Conservation (phyloP, 1,284 basidiomycete species). For the Cutaneotrichosporon sp. region DNA sequence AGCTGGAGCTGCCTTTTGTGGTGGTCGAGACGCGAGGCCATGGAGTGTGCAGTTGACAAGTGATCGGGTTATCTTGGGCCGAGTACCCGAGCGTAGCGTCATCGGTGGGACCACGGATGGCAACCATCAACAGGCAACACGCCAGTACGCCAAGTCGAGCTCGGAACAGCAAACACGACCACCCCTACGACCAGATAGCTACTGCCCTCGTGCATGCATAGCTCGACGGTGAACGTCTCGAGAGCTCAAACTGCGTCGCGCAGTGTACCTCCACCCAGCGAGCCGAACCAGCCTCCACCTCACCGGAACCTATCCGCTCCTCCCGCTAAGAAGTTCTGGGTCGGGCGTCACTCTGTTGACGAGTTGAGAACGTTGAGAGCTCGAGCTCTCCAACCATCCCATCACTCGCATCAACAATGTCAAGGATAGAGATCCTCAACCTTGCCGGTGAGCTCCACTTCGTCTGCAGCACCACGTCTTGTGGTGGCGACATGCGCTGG, state of each 20-base stretch:
- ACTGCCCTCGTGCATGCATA: too few relatives aligned
- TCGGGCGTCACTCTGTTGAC: background rate
- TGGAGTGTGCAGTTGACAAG: background rate
- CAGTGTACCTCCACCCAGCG: background rate
- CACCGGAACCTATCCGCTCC: background rate
- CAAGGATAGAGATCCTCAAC: slow-evolving; percentile 28
- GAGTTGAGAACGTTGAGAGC: background rate
- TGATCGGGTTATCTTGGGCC: background rate
- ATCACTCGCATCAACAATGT: slow-evolving; percentile 5
- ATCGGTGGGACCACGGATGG: too few relatives aligned
- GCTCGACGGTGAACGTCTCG: too few relatives aligned
- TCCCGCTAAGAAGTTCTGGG: background rate
- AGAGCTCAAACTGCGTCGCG: too few relatives aligned
- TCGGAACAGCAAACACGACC: too few relatives aligned
- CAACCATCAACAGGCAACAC: too few relatives aligned
- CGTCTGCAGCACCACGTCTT: too few relatives aligned
- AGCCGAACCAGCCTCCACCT: background rate
- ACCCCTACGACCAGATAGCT: too few relatives aligned
- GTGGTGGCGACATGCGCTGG: too few relatives aligned
- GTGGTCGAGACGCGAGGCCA: background rate
- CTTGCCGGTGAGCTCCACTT: slow-evolving; percentile 18
- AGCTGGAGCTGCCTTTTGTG: background rate
- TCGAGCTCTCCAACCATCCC: background rate
- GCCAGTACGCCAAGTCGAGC: too few relatives aligned
- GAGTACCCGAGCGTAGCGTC: background rate